phyloP scores from a whole-genome alignment of 1,284 basidiomycete genomes.

The Phlebopus sp. region DNA sequence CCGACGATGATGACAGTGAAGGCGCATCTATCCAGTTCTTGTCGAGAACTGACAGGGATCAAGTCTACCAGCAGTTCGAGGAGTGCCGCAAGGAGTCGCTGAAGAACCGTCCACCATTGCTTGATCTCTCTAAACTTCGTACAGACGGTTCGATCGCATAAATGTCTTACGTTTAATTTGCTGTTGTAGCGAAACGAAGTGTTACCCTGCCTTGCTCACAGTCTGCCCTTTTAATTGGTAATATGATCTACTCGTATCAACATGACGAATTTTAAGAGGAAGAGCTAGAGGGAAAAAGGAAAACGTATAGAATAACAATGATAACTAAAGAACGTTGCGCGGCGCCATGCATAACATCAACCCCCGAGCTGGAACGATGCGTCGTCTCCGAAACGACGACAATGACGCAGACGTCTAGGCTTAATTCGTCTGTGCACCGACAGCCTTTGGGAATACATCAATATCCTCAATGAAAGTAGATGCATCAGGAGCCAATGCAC shows the following conservation, averaged over 20 bases:
- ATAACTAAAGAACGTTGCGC: not conserved
- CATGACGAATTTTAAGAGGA: not conserved
- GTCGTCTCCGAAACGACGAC: not conserved
- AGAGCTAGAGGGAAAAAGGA: not conserved
- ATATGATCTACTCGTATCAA: not conserved
- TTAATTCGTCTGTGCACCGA: slow-evolving; percentile 69
- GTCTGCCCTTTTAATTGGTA: not conserved
- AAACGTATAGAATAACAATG: not conserved
- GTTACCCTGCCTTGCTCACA: not conserved
- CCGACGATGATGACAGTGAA: slow-evolving; percentile 20
- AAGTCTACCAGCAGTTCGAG: slow-evolving; percentile 32
- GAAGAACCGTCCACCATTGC: slow-evolving; percentile 27
- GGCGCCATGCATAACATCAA: not conserved
- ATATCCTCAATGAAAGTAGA: not conserved
- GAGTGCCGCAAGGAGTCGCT: slow-evolving; percentile 29
- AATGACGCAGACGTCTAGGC: not conserved
- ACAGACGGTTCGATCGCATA: slow-evolving; percentile 19
- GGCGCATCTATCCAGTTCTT: slow-evolving; percentile 41
- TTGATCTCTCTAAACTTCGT: slow-evolving; percentile 19
- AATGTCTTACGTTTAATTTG: no score
- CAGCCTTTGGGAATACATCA: slow-evolving; percentile 44
- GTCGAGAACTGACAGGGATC: slow-evolving; percentile 33
- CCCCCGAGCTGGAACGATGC: not conserved
- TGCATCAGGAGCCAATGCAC: slow-evolving; percentile 24
- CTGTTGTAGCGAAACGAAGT: no score